phyloP scores from a whole-genome alignment of 2,329 filamentous ascomycete genomes.

The Sarocladiaceae sp. region DNA sequence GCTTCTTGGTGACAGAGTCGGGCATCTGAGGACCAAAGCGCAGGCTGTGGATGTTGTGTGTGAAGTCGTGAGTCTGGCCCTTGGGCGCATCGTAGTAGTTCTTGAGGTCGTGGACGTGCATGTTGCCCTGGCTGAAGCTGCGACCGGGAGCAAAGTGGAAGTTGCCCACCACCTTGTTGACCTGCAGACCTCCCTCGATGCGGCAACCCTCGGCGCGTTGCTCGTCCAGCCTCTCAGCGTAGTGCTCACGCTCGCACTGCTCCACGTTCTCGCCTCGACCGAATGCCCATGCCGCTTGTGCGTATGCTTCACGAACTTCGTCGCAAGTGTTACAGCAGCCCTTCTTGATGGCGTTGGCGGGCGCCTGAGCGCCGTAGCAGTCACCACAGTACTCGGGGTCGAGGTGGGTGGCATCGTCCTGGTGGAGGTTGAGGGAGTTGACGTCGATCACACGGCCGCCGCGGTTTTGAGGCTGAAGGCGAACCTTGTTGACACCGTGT shows the following conservation, averaged over 20 bases:
- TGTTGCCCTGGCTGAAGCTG: slow-evolving; percentile 92
- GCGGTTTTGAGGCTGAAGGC: slow-evolving; percentile 66
- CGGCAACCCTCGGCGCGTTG: slow-evolving; percentile 92
- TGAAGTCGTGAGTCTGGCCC: slow-evolving; percentile 75
- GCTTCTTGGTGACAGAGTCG: slow-evolving; percentile 60
- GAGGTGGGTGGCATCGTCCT: slow-evolving; percentile 70
- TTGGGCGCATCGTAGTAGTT: slow-evolving; percentile 81
- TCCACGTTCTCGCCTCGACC: slow-evolving; percentile 88
- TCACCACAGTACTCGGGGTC: slow-evolving; percentile 89
- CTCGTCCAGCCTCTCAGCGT: slow-evolving; percentile 79
- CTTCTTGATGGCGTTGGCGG: slow-evolving; percentile 66
- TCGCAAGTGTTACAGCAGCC: slow-evolving; percentile 97
- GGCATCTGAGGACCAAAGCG: slow-evolving; percentile 92
- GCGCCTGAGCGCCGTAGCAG: slow-evolving; percentile 82
- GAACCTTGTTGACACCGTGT: slow-evolving; percentile 88
- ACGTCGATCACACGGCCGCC: slow-evolving; percentile 73
- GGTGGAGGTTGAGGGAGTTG: slow-evolving; percentile 60
- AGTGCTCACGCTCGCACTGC: slow-evolving; percentile 93
- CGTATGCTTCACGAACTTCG: slow-evolving; percentile 94
- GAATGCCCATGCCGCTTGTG: slow-evolving; percentile 86
- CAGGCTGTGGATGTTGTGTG: slow-evolving; percentile 81
- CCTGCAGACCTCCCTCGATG: slow-evolving; percentile 84
- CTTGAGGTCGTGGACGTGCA: slow-evolving; percentile 96
- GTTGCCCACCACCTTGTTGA: slow-evolving; percentile 98
- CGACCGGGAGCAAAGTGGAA: slow-evolving; percentile 97